Conservation (phyloP, 768 basidiomycete species). For the Mrakia blollopis region DNA sequence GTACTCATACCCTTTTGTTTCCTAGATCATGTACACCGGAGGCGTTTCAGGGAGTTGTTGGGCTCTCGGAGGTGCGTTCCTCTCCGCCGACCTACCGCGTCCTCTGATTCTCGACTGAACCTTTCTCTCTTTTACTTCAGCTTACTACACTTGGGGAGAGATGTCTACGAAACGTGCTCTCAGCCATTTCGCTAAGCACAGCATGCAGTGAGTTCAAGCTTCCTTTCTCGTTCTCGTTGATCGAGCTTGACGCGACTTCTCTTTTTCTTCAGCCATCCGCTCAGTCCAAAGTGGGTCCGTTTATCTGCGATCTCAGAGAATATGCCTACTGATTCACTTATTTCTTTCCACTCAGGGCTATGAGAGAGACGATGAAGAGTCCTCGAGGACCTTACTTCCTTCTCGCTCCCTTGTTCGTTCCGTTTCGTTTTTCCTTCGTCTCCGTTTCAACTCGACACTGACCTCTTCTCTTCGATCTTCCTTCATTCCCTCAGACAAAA, state of each 20-base stretch:
- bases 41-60: slow-evolving; percentile 33
- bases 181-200: slow-evolving; percentile 31
- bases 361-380: slow-evolving; percentile 31
- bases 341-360: background rate
- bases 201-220: slow-evolving; percentile 17
- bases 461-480: background rate
- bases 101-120: background rate
- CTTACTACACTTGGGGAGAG: slow-evolving; percentile 34
- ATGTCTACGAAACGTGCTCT: slow-evolving; percentile 29
- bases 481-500: slow-evolving; percentile 14
- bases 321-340: too few species aligned
- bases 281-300: background rate
- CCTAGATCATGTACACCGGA: slow-evolving; percentile 28
- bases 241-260: background rate
- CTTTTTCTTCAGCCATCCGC: slow-evolving; percentile 14
- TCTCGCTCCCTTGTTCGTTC: slow-evolving; percentile 23
- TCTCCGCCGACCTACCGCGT: background rate
- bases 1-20: too few species aligned
- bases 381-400: slow-evolving; percentile 29
- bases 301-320: too few species aligned
- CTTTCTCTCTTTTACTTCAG: background rate
- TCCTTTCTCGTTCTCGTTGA: too few species aligned
- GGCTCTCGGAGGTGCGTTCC: slow-evolving; percentile 31
- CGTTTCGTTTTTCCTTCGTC: background rate
- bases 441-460: too few species aligned